Evolutionary conservation across 805 yeast genomes (phyloP), one percentile per base, ranked within the genome.

Genomic region (Sugiyamaella smithiae): DNA sequence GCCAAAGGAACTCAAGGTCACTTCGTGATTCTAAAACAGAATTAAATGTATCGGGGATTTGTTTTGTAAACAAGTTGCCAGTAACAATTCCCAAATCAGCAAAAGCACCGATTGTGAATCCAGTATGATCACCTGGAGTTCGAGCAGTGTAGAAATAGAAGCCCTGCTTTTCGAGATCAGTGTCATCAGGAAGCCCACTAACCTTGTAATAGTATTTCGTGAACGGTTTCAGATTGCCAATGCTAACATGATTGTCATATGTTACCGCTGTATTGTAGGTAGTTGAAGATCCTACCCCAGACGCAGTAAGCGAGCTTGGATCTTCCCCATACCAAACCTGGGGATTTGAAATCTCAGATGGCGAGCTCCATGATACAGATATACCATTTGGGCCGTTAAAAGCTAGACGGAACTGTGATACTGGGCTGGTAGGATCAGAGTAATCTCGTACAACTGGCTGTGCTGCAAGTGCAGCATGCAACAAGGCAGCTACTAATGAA

Each of bases 281-380:
- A 14, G 47, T 36, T 1, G 61, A 57, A 19, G 48, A 25, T 6
- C 54, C 56, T 6, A 41, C 42, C 2, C 23, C 8, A 5, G 57
- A 37, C 32, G 37, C 20, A 14, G 14, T 24, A 28, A 57, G 51
- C 16, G 24, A 17, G 9, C 33, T 35, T 5, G 59, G 53, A 26
- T 43, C 37, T 16, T 43, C 47, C n/a, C 66, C 66, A 37, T 56
- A 62, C 40, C 45, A 43, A 7, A 62, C 66, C 3, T 40, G 41
- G 12, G 66, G 65, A 29, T 40, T 43, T 12, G 31, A 7, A 16
- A 57, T 23, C 40, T 53, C 40, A 20, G 42, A 52, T 28, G 48
- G 49, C 4, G 66, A 57, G 50, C 53, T 58, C 66, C 66, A 62
- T n/a, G 60, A 49, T 28, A 61, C 57, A 5, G 57, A 42, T 53